Conservation (phyloP, 345 rosid genomes). For the Salix udensis region DNA sequence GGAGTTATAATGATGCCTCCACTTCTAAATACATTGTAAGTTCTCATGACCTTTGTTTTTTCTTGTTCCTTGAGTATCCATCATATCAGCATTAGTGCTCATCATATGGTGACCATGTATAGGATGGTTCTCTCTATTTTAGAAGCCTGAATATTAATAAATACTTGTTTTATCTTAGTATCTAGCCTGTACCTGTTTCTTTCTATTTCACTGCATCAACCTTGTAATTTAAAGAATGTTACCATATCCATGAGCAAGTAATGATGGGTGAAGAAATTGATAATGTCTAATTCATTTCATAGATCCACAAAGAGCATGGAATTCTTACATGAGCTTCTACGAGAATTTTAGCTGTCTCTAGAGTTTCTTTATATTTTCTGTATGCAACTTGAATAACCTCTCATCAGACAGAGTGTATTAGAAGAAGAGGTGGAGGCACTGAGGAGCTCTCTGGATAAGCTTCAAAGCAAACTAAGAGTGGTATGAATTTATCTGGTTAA, state of each 20-base stretch:
- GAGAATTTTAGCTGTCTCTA: background rate
- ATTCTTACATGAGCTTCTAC: background rate
- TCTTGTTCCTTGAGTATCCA: background rate
- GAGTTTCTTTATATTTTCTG: background rate
- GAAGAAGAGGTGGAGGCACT: slow-evolving; percentile 71
- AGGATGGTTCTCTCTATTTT: background rate
- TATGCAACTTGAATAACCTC: slow-evolving; percentile 44
- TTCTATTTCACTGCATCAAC: background rate
- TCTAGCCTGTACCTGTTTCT: background rate
- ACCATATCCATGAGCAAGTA: background rate
- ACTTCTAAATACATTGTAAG: slow-evolving; percentile 79
- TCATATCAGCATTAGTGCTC: background rate
- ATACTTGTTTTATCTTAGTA: background rate
- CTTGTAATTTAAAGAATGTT: background rate
- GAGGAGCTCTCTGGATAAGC: slow-evolving; percentile 58
- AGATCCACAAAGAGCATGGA: background rate
- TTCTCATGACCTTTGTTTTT: slow-evolving; percentile 20
- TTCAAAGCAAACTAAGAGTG: slow-evolving; percentile 69
- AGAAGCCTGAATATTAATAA: background rate
- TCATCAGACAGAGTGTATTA: slow-evolving; percentile 91
- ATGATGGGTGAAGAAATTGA: background rate
- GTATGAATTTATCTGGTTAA: slow-evolving; percentile 41
- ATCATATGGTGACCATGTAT: background rate
- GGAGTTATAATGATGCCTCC: slow-evolving; percentile 83
- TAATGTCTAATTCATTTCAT: background rate